These are phyloP conservation scores for Isoetes taiwanensis DNA, from an alignment of 75 land plant genomes.

Conservation along the genomic window DNA sequence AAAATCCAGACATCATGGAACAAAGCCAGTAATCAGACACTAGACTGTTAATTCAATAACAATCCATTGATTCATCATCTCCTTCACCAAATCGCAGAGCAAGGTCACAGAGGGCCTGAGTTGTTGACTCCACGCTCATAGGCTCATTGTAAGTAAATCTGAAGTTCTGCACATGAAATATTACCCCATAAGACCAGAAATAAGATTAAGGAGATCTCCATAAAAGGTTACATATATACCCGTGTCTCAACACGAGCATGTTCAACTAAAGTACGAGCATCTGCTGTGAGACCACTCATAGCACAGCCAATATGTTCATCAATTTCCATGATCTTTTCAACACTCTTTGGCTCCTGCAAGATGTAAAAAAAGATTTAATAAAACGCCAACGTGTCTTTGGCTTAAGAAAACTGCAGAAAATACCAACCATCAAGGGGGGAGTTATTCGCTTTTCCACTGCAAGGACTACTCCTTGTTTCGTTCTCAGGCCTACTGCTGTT, in stretches of 20 bases:
- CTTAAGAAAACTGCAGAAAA: not conserved
- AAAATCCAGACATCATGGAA: not conserved
- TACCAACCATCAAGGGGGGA: conserved; percentile 62
- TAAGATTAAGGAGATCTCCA: no score
- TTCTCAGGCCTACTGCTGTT: conserved; percentile 88
- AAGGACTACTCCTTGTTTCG: conserved; percentile 79
- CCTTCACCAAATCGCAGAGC: conserved; percentile 99
- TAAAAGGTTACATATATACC: conserved; percentile 23
- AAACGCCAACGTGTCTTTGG: not conserved
- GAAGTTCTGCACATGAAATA: conserved; percentile 53
- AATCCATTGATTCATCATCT: conserved; percentile 99
- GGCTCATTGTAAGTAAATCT: conserved; percentile 97
- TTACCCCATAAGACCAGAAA: no score
- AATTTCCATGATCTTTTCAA: conserved; percentile 97
- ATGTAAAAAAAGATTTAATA: no score
- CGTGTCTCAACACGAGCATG: conserved; percentile 96
- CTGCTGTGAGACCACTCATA: conserved; percentile 95
- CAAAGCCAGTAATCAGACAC: not conserved
- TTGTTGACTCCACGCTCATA: conserved; percentile 96
- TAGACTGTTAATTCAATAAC: no score
- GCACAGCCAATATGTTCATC: conserved; percentile 97
- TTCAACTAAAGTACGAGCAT: conserved; percentile 94
- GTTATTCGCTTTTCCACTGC: conserved; percentile 95
- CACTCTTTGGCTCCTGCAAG: conserved; percentile 89
- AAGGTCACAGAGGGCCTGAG: conserved; percentile 93